phyloP scores from a whole-genome alignment of 257 asterid genomes.

The Oldenlandia corymbosa region DNA sequence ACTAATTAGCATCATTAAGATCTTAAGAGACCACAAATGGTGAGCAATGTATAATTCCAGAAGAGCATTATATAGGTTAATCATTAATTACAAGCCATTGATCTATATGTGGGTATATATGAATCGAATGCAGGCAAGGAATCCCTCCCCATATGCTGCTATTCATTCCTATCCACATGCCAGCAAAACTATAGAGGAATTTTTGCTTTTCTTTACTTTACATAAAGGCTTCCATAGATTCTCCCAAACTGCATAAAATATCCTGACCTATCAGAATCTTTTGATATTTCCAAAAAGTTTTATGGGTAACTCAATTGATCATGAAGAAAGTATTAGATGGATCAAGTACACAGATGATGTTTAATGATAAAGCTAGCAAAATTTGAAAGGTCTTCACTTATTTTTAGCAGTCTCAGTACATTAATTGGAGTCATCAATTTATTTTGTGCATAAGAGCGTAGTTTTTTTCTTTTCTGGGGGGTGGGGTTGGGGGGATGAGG shows the following conservation, averaged over 20 bases:
- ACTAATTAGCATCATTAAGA: background rate
- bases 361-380: background rate
- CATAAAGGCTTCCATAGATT: conserved; percentile 46
- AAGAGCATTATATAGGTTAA: background rate
- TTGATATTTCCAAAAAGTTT: conserved; percentile 40
- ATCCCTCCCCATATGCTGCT: conserved; percentile 26
- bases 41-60: background rate
- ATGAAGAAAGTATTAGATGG: conserved; percentile 23
- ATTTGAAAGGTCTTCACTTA: background rate
- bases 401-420: conserved; percentile 3
- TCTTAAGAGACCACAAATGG: background rate
- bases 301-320: conserved; percentile 30
- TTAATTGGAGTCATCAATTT: conserved; percentile 1
- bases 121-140: conserved; percentile 20
- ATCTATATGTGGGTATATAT: conserved; percentile 12
- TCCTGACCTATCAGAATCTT: conserved; percentile 56
- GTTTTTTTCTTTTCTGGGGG: background rate
- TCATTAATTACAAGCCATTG: conserved; percentile 1
- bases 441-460: too few relatives aligned
- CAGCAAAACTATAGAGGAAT: conserved; percentile 42
- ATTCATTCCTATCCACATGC: conserved; percentile 51
- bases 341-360: conserved; percentile 12
- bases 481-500: too few relatives aligned
- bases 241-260: conserved; percentile 61
- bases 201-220: conserved; percentile 38